A percentile compares a stretch with the other conserved stretches of the same genome.
phyloP scores from a whole-genome alignment of 2,329 filamentous ascomycete species.

The Fusarium sambucinum region DNA sequence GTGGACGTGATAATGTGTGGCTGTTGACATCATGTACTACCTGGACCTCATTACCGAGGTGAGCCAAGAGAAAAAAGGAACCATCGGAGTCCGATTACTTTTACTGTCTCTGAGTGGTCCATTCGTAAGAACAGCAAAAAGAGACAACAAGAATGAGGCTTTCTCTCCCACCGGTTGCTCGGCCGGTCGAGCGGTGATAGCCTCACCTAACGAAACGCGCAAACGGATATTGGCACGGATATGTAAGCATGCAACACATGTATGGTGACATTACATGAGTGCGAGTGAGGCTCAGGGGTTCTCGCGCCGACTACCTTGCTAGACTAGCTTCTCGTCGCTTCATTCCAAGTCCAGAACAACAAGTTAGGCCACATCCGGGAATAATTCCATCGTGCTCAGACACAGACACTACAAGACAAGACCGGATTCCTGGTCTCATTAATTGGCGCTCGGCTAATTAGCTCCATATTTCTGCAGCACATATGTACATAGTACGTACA shows the following conservation, averaged over 20 bases:
- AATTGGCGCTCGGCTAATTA: not conserved
- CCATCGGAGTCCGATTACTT: no score
- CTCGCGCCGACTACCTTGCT: not conserved
- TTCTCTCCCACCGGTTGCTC: not conserved
- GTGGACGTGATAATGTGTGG: not conserved
- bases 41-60: not conserved
- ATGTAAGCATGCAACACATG: not conserved
- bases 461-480: not conserved
- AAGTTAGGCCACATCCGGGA: slow-evolving; percentile 8
- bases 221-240: not conserved
- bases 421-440: slow-evolving; percentile 15
- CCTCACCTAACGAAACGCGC: not conserved
- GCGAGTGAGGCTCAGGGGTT: slow-evolving; percentile 2
- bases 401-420: not conserved
- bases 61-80: not conserved
- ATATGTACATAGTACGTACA: not conserved
- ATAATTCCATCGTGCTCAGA: slow-evolving; percentile 2
- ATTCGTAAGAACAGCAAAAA: not conserved
- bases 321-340: not conserved
- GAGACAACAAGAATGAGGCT: not conserved
- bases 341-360: not conserved
- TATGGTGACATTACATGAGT: slow-evolving; percentile 2
- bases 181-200: not conserved
- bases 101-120: no score
- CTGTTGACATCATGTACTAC: not conserved